A percentile compares a stretch with the other conserved stretches of the same genome.
These are phyloP conservation scores for Chlorella sp. DNA, from an alignment of 139 green algal genomes.

Conservation along the genomic window DNA sequence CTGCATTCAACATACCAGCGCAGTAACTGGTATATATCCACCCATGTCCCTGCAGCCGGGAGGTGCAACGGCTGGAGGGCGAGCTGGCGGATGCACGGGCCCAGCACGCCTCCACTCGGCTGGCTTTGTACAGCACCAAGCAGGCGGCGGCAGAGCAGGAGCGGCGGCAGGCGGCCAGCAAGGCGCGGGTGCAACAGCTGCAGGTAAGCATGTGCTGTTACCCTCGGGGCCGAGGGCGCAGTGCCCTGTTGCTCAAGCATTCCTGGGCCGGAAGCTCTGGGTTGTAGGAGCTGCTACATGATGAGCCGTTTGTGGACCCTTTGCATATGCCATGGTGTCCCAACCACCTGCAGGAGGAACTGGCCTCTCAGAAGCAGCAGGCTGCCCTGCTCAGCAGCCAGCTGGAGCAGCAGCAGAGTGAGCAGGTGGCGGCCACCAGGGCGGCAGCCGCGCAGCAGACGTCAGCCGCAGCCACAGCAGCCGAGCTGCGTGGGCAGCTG, in stretches of 20 bases:
- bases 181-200: neutral
- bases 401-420: neutral
- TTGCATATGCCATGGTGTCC: no score
- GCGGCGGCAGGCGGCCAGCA: neutral
- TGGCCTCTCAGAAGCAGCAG: slow-evolving; percentile 13
- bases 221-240: no score
- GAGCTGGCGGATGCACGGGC: neutral
- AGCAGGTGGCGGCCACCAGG: neutral
- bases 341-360: neutral
- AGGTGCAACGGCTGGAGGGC: neutral
- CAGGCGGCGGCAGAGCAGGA: neutral
- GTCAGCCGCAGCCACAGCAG: neutral
- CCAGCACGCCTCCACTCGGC: neutral
- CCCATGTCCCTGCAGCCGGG: neutral
- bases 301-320: no score
- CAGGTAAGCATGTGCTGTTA: neutral
- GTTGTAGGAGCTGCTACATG: no score
- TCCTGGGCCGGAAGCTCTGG: no score
- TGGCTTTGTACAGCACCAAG: neutral
- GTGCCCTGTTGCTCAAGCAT: no score
- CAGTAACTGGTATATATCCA: no score
- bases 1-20: no score
- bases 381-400: neutral
- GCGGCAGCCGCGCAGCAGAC: neutral
- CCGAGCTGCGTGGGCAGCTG: neutral